phyloP scores from a whole-genome alignment of 495 filamentous ascomycete genomes.

The Lasiosphaeria ovina region DNA sequence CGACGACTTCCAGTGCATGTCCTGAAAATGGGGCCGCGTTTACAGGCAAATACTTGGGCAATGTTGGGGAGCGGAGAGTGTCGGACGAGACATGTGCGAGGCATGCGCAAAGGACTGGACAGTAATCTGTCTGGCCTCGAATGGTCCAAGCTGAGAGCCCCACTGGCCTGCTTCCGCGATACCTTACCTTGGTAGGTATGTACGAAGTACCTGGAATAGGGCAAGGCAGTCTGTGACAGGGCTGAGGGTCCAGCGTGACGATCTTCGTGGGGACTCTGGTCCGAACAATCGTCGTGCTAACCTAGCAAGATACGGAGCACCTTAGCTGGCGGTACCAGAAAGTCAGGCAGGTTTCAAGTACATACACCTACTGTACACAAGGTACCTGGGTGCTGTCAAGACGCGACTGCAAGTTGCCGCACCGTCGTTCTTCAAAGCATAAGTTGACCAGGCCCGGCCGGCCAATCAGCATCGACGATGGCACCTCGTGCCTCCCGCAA shows the following conservation, averaged over 20 bases:
- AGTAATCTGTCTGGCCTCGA: background rate
- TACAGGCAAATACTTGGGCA: background rate
- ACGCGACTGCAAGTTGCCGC: background rate
- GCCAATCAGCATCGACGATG: conserved; percentile 25
- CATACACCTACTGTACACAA: background rate
- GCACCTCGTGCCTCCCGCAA: conserved; percentile 27
- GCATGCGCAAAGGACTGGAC: conserved; percentile 19
- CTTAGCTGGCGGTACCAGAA: too few species aligned
- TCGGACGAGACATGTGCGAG: background rate
- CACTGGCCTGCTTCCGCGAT: too few species aligned
- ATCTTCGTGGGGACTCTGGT: too few species aligned
- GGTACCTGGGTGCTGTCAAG: background rate
- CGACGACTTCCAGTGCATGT: too few species aligned
- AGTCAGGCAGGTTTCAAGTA: background rate
- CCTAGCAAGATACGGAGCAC: too few species aligned
- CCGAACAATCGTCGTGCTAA: too few species aligned
- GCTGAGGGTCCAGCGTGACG: too few species aligned
- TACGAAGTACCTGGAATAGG: too few species aligned
- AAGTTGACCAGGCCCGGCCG: background rate
- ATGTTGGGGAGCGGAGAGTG: background rate
- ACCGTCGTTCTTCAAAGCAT: too few species aligned
- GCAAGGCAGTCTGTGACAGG: background rate
- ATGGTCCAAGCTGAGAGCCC: too few species aligned
- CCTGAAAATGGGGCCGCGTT: too few species aligned
- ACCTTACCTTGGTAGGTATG: too few species aligned